Conservation (phyloP, 1,284 basidiomycete species). For the Ganoderma sinense region DNA sequence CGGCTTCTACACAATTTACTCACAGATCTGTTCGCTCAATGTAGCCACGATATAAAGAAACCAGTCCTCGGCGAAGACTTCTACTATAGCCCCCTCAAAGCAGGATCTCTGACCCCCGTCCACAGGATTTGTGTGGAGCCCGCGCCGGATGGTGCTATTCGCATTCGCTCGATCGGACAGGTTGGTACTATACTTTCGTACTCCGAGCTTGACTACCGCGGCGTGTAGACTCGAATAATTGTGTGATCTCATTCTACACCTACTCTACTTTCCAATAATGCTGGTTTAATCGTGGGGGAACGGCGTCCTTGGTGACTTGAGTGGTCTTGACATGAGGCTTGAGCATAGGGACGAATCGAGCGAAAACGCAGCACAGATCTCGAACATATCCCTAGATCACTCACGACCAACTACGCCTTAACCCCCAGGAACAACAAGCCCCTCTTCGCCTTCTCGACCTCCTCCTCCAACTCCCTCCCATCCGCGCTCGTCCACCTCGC, state of each 20-base stretch:
- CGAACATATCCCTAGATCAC: neutral
- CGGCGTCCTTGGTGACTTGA: too few species aligned
- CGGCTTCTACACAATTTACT: neutral
- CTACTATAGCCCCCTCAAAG: neutral
- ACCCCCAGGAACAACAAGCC: constrained; percentile 87
- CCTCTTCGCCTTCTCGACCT: constrained; percentile 78
- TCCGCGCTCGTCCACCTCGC: constrained; percentile 79
- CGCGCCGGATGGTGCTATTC: neutral
- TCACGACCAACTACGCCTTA: constrained; percentile 45
- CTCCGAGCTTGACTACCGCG: neutral
- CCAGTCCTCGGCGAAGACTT: neutral
- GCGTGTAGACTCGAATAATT: neutral
- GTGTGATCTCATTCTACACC: neutral
- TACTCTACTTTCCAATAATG: neutral
- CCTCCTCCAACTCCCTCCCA: constrained; percentile 79
- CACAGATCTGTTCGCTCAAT: neutral
- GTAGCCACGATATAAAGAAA: neutral
- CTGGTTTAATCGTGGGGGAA: neutral
- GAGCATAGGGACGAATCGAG: too few species aligned
- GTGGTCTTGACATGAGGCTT: too few species aligned
- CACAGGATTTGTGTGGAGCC: neutral
- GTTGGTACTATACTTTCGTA: neutral
- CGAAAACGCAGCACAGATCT: neutral
- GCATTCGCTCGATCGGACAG: neutral
- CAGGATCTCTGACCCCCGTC: neutral